Base-by-base conservation (phyloP, 2,329 filamentous ascomycete genomes). In the Annulohypoxylon truncatum region DNA sequence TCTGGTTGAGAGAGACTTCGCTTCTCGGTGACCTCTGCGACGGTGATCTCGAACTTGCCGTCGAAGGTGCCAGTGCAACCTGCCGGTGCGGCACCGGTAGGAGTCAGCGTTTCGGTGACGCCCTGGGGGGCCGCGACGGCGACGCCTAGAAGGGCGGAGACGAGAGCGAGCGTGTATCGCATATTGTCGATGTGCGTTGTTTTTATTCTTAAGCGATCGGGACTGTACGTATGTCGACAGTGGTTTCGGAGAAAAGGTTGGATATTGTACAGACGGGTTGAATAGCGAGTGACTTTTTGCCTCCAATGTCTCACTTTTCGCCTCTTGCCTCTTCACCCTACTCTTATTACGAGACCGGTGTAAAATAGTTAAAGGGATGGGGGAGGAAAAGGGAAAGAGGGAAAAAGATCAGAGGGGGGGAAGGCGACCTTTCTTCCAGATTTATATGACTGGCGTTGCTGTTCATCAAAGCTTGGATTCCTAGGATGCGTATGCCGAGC, bases 21-120 rank as follows among this genome's bases (percentile, higher is more conserved):
- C 80, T 82, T 72, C 77, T 82, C 73, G 1, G 72, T 71, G 18
- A 74, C 64, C 54, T 73, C 65, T 29, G 83, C 78, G 50, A 84
- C 82, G 61, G 84, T 82, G 73, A 89, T 85, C 71, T 83, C 79
- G 76, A 89, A 88, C 22, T 78, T 79, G 54, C 84, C 83, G 50
- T 79, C 72, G 72, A 82, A 83, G 66, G 72, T 82, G 12, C 78
- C 73, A 26, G 79, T 75, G 78, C 86, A 89, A 64, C 82, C 83
- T 6, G 79, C 74, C 6, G 86, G 85, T 3, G 83, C 76, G 28
- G 79, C 63, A 51, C 75, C 77, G 2, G 79, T 76, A 12, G 86
- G 85, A 15, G 82, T 79, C 64, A 86, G 79, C 72, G 77, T 70
- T 13, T 78, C 76, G 29, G 80, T 81, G 61, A 82, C 79, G 50